phyloP scores from a whole-genome alignment of 2,329 filamentous ascomycete genomes.

The Botrytis deweyae region DNA sequence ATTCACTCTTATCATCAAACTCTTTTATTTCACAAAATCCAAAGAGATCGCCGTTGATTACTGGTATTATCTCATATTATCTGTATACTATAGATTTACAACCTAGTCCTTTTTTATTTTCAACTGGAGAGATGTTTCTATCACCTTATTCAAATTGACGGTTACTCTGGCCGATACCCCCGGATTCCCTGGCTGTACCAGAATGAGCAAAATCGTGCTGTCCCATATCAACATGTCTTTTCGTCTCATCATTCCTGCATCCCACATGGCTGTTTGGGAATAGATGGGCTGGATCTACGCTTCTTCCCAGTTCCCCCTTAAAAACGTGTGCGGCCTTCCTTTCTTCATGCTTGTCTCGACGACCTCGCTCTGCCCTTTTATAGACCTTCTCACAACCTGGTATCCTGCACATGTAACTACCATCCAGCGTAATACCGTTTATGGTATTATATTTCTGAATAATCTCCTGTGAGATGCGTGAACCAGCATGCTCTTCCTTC shows the following conservation, averaged over 20 bases:
- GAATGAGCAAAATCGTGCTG: neutral
- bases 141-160: neutral
- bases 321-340: neutral
- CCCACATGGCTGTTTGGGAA: neutral
- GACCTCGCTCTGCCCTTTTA: constrained; percentile 3
- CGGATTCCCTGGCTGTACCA: neutral
- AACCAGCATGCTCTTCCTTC: constrained; percentile 1
- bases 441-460: neutral
- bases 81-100: neutral
- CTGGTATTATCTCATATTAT: neutral
- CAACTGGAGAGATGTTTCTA: neutral
- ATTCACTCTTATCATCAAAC: neutral
- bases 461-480: neutral
- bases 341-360: constrained; percentile 8
- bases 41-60: neutral
- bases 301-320: neutral
- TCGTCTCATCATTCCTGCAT: neutral
- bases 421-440: neutral
- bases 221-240: neutral
- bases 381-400: constrained; percentile 3
- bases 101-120: neutral
- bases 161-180: neutral
- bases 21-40: neutral
- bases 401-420: constrained; percentile 3
- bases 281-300: neutral